phyloP scores from a whole-genome alignment of 352 stramenopile genomes.

The Globisporangium acanthophoron region DNA sequence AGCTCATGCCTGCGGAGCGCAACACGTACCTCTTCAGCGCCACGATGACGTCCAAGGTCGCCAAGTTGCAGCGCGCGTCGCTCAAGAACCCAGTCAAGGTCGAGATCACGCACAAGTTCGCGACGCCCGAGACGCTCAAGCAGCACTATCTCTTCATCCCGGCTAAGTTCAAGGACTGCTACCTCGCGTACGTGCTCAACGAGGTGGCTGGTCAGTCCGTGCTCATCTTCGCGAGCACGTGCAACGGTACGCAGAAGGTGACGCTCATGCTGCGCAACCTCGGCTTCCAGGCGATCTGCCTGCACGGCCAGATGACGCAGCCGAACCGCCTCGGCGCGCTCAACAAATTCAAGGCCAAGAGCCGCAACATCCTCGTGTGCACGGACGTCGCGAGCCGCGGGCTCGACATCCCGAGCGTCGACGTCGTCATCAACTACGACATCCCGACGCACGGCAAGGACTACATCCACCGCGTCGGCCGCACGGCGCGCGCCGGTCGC shows the following conservation, averaged over 20 bases:
- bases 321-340: slow-evolving; percentile 95
- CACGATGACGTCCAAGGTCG: slow-evolving; percentile 99
- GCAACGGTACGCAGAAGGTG: slow-evolving; percentile 95
- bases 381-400: slow-evolving; percentile 89
- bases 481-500: slow-evolving; percentile 95
- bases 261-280: slow-evolving; percentile 97
- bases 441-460: slow-evolving; percentile 98
- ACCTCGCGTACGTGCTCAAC: slow-evolving; percentile 98
- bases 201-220: slow-evolving; percentile 96
- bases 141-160: slow-evolving; percentile 99
- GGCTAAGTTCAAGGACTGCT: slow-evolving; percentile 99
- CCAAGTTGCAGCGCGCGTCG: slow-evolving; percentile 96
- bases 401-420: slow-evolving; percentile 96
- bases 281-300: slow-evolving; percentile 97
- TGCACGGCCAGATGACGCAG: slow-evolving; percentile 99
- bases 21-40: slow-evolving; percentile 98
- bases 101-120: slow-evolving; percentile 97
- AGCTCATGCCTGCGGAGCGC: slow-evolving; percentile 91
- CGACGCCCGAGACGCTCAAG: slow-evolving; percentile 96
- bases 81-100: slow-evolving; percentile 96
- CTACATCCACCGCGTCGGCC: slow-evolving; percentile 98
- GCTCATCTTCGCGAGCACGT: slow-evolving; percentile 98
- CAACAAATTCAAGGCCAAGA: slow-evolving; percentile 97
- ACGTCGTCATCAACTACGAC: slow-evolving; percentile 99
- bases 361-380: slow-evolving; percentile 84